Conservation (phyloP, 106 monocot species). For the Dioscorea alata region DNA sequence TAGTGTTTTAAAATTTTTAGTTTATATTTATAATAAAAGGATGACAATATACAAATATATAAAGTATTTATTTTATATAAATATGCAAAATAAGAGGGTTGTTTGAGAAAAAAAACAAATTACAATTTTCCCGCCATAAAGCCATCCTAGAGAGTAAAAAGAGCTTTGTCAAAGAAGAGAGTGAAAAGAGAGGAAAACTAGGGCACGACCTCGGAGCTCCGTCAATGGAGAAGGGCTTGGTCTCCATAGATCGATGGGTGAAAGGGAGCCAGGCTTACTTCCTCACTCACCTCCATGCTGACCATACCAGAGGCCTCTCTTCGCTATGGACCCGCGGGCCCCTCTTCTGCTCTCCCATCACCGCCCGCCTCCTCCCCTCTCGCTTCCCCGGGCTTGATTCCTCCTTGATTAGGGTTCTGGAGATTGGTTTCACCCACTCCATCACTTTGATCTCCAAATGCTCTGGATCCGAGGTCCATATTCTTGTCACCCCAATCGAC, state of each 20-base stretch:
- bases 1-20: no score
- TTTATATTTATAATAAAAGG: no score
- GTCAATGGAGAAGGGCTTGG: slow-evolving; percentile 44
- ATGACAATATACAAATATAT: no score
- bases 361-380: slow-evolving; percentile 51
- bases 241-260: slow-evolving; percentile 71
- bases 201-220: background rate
- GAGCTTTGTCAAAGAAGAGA: no score
- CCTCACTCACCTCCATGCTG: slow-evolving; percentile 88
- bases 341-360: slow-evolving; percentile 68
- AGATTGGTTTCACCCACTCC: slow-evolving; percentile 26
- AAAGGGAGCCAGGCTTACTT: slow-evolving; percentile 76
- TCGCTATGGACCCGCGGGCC: slow-evolving; percentile 53
- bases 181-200: background rate
- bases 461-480: slow-evolving; percentile 18
- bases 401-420: slow-evolving; percentile 46
- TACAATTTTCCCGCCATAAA: no score
- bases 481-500: slow-evolving; percentile 66
- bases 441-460: slow-evolving; percentile 32
- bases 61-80: no score
- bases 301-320: slow-evolving; percentile 73
- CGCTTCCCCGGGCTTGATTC: slow-evolving; percentile 55
- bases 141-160: no score
- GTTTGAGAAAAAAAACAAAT: no score
- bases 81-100: no score